Evolutionary conservation across 495 filamentous ascomycete genomes (phyloP), one percentile per base, ranked within the genome.

Genomic region (Hypoxylon rickii): DNA sequence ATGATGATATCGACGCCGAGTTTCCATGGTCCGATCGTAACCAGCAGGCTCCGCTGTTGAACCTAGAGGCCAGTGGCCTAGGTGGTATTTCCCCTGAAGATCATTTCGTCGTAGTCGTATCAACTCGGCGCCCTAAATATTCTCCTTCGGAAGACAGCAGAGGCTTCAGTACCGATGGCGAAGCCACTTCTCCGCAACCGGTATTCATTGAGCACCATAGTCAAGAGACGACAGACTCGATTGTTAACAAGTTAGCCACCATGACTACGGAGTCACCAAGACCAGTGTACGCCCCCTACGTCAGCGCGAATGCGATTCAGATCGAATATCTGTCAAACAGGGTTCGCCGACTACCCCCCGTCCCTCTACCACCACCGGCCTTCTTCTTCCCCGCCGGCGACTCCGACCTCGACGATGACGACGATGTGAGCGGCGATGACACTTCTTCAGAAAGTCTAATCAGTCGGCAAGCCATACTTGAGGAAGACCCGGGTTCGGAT

Each of bases 11-110:
- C 7, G 69, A 73, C 1, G 51, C 67, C 3, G 64, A 69, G 36
- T 68, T 75, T 24, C 57, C 70, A 13, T 72, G 75, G 74, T 70
- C 69, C 8, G 66, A 73, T 41, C 50, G 52, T 11, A 54, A 58
- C 1, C 65, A 69, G 32, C 45, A 52, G n/a, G 24, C 56, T 5
- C 37, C 54, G 1, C 10, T 69, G 13, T 46, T 57, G 20, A 58
- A 65, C 26, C 73, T 90, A 32, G 79, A 84, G 53, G 83, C 81
- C 2, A 86, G 83, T 43, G 87, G 87, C 8, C 59, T 89, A 15
- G 85, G 86, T 17, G 84, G 83, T 24, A 79, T 87, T 15, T 76
- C 74, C 38, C 86, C 86, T 1, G 79, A 81, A 34, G 87, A 90
- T 66, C 83, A 89, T 56, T 89, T 89, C 62, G 68, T 75, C 3